Base-by-base conservation (phyloP, 2,329 filamentous ascomycete genomes). In the Microsporum canis region DNA sequence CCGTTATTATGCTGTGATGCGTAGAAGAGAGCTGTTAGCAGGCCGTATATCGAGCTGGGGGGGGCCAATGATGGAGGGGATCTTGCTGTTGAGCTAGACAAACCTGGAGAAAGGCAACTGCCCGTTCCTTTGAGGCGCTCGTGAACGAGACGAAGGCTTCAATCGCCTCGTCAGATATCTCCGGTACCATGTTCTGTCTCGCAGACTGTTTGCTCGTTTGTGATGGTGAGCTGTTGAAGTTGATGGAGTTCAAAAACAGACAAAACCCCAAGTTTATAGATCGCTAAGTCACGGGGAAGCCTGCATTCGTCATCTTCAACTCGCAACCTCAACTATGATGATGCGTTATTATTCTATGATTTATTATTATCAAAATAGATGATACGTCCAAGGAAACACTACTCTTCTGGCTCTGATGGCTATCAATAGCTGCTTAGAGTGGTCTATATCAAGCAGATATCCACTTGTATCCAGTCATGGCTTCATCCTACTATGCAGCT, bases 41-140 rank as follows among this genome's bases (percentile, higher is more conserved):
- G 31, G 29, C 4, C 14, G 49, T 57, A 7, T 59, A 53, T 56
- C 38, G 53, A 33, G 17, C 57, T 38, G 17, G 3, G 14, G 4
- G 17, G n/a, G 39, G 2, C 39, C 45, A 47, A 8, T 8, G 23
- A 31, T 33, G 29, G 49, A 53, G 49, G 49, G 49, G 49, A 17
- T 47, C 23, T 36, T 36, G 34, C 10, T 36, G 34, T 36, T 36
- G 5, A 43, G 39, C 6, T 10, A n/a, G 38, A 53, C 61, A 33
- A 59, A 77, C 76, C 69, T 75, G 75, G 34, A 78, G 66, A 62
- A 76, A 77, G 59, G 63, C 67, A 63, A 76, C 69, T 7, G 76
- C 75, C 62, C 73, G 70, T 39, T 74, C 71, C 57, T 73, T 72
- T 6, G 71, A 69, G 3, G 73, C 70, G 63, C 71, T 73, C 39